phyloP scores from a whole-genome alignment of 1,284 basidiomycete genomes.

The Coniferiporia weirii region DNA sequence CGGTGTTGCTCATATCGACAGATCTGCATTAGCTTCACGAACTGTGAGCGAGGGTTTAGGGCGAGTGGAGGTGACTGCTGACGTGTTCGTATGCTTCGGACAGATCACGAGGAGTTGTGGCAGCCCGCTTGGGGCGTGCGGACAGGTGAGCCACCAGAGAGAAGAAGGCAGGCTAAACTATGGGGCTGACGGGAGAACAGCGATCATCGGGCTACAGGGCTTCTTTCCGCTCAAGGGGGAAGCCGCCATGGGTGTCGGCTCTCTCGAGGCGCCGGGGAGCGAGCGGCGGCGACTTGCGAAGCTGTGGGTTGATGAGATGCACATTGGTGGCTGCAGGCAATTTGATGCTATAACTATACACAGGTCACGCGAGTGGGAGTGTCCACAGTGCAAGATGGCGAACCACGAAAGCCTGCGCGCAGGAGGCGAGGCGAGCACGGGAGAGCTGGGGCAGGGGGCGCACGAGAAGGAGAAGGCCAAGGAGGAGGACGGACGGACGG shows the following conservation, averaged over 20 bases:
- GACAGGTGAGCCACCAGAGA: conserved; percentile 57
- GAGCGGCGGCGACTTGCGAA: conserved; percentile 80
- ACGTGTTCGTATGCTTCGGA: conserved; percentile 2
- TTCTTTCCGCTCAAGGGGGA: conserved; percentile 90
- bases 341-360: too few relatives aligned
- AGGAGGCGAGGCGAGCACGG: conserved; percentile 29
- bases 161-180: too few relatives aligned
- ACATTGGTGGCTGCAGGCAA: too few relatives aligned
- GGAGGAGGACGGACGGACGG: too few relatives aligned
- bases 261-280: conserved; percentile 72
- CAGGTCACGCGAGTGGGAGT: conserved; percentile 80
- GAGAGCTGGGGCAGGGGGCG: background rate
- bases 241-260: conserved; percentile 86
- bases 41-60: conserved; percentile 45
- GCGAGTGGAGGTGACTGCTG: background rate
- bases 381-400: conserved; percentile 65
- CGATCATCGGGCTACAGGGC: conserved; percentile 85
- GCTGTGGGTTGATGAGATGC: conserved; percentile 47
- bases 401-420: conserved; percentile 73
- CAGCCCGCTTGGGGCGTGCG: conserved; percentile 97
- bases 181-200: conserved; percentile 33
- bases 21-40: conserved; percentile 94
- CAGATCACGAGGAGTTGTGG: conserved; percentile 88
- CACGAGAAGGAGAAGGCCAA: conserved; percentile 1
- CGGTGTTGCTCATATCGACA: too few relatives aligned